These are phyloP conservation scores for Mucor mucedo DNA, from an alignment of 371 early-diverging fungal genomes.

Conservation along the genomic window DNA sequence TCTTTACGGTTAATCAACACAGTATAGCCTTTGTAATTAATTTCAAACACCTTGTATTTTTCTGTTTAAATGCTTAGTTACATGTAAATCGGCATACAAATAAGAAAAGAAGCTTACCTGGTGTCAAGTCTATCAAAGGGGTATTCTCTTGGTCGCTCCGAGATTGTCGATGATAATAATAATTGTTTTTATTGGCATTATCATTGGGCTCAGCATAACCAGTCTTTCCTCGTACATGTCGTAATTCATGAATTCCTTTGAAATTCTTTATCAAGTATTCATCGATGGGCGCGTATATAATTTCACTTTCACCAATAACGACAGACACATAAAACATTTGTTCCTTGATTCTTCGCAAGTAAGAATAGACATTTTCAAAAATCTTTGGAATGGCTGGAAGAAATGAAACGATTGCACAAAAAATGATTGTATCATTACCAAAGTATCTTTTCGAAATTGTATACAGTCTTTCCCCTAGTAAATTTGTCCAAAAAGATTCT, in stretches of 20 bases:
- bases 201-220: conserved; percentile 22
- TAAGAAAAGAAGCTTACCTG: conserved; percentile 18
- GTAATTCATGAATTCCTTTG: conserved; percentile 16
- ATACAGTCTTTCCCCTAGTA: conserved; percentile 22
- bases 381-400: conserved; percentile 11
- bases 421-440: conserved; percentile 28
- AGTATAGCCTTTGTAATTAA: conserved; percentile 36
- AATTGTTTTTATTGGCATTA: conserved; percentile 7
- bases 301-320: conserved; percentile 2
- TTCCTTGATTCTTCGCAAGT: conserved; percentile 3
- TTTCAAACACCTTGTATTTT: conserved; percentile 24
- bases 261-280: conserved; percentile 25
- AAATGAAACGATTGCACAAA: conserved; percentile 29
- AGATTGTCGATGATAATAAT: conserved; percentile 18
- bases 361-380: neutral
- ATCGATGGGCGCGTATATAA: conserved; percentile 7
- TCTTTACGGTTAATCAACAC: conserved; percentile 25
- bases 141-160: conserved; percentile 13
- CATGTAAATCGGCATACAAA: neutral
- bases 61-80: neutral
- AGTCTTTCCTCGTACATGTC: conserved; percentile 19
- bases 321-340: conserved; percentile 16
- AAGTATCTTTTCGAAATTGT: conserved; percentile 10
- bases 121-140: conserved; percentile 20
- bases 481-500: conserved; percentile 29